Conservation (phyloP, 768 basidiomycete species). For the Lactarius psammicola region DNA sequence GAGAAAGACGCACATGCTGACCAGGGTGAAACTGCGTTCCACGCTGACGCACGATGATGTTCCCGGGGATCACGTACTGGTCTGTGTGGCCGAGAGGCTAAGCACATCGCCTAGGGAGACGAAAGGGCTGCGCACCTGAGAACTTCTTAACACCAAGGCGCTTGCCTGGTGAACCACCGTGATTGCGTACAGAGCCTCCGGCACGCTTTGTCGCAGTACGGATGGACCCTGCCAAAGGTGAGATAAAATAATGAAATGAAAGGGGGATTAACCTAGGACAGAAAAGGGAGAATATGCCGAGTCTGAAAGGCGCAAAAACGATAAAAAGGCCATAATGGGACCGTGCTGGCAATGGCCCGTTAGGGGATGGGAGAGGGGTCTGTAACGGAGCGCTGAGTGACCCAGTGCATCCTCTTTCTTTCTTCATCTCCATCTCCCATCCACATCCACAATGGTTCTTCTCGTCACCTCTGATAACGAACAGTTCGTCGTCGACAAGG, state of each 20-base stretch:
- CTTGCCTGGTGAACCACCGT: conserved; percentile 89
- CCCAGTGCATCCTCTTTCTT: neutral
- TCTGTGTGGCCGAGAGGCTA: conserved; percentile 47
- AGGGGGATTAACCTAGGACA: conserved; percentile 33
- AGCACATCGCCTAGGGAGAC: neutral
- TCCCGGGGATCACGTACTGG: conserved; percentile 88
- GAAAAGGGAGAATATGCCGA: conserved; percentile 51
- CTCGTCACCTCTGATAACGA: conserved; percentile 96
- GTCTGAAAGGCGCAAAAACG: conserved; percentile 41
- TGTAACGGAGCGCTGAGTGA: neutral
- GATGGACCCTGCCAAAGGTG: conserved; percentile 49
- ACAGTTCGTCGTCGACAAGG: conserved; percentile 88
- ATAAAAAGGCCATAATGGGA: conserved; percentile 45
- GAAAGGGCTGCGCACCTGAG: conserved; percentile 59
- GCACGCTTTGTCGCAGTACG: conserved; percentile 96
- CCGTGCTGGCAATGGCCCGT: neutral
- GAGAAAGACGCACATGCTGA: conserved; percentile 63
- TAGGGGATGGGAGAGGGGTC: neutral
- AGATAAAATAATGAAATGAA: conserved; percentile 28
- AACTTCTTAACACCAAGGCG: conserved; percentile 95
- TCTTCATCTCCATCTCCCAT: conserved; percentile 18
- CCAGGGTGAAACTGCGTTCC: conserved; percentile 93
- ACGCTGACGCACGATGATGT: conserved; percentile 94
- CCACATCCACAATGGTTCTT: conserved; percentile 61
- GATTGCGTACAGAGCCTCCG: conserved; percentile 91